Base-by-base conservation (phyloP, 176 grass and related monocot species). In the Oryza glaberrima region DNA sequence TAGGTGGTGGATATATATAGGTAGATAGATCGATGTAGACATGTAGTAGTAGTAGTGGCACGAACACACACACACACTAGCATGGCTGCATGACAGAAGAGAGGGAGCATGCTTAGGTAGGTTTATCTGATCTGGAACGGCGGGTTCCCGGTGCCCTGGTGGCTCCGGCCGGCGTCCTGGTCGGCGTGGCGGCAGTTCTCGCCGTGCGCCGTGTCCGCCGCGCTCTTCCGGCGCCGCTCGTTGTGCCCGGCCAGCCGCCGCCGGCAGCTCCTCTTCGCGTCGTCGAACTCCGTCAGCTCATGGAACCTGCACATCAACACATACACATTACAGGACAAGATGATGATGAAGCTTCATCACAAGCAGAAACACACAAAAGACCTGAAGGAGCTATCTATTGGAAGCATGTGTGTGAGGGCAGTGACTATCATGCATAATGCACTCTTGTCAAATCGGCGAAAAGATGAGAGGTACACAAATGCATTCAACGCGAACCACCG, bases 51-150 rank as follows among this genome's bases (percentile, higher is more conserved):
- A 46, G 26, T 36, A 41, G 41, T 41, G 40, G 40, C 40, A 5
- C 38, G 40, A 7, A 8, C 7, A 8, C 40, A 41, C 40, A 58
- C 54, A 41, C 40, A 8, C 54, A n/a, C 19, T 70, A 82, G 82
- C 82, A 77, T 77, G 73, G 56, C 82, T 65, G 91, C 86, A 86
- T 94, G 97, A 99, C 97, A 99, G 97, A 99, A 99, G 97, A 99
- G 97, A 99, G 97, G 56, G 92, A 99, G 97, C 97, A 88, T 98
- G 91, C 82, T 88, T 83, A 65, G 70, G 12, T 47, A 84, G 71
- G 72, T 84, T 90, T 85, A 95, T 95, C 88, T 89, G 90, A 99
- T 96, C 51, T 88, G 97, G 81, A 90, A 84, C 13, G 88, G 41
- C 10, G 92, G 43, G 85, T 79, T 89, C 52, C 89, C 87, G 67